These are phyloP conservation scores for Leishmania gerbilli DNA, from an alignment of 208 protist genomes.

Conservation along the genomic window DNA sequence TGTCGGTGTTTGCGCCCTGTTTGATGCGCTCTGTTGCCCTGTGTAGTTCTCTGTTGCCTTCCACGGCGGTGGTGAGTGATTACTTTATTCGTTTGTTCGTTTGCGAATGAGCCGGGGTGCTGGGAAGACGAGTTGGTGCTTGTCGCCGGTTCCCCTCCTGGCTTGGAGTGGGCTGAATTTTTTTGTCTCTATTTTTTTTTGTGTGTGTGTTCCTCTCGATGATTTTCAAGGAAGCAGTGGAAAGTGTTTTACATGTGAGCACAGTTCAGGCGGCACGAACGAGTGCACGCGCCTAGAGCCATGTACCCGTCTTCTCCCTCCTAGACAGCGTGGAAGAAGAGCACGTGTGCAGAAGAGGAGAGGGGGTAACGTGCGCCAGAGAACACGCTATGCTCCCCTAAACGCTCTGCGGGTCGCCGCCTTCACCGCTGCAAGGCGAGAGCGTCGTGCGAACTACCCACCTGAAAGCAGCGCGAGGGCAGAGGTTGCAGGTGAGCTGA, in stretches of 20 bases:
- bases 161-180: neutral
- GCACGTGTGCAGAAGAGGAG: neutral
- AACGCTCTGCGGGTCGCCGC: neutral
- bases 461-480: neutral
- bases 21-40: neutral
- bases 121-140: neutral
- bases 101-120: neutral
- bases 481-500: too few relatives aligned
- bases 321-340: neutral
- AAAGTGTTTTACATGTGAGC: neutral
- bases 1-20: neutral
- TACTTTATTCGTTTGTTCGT: neutral
- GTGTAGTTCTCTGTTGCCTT: too few relatives aligned
- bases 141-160: neutral
- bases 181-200: neutral
- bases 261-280: neutral
- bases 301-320: neutral
- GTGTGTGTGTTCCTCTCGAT: neutral
- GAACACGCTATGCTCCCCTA: neutral
- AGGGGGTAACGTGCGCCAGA: neutral
- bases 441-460: neutral
- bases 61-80: too few relatives aligned
- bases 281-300: neutral
- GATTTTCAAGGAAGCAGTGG: neutral
- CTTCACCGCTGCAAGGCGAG: neutral